These are phyloP conservation scores for Fistulina hepatica DNA, from an alignment of 1,284 basidiomycete genomes.

Conservation along the genomic window DNA sequence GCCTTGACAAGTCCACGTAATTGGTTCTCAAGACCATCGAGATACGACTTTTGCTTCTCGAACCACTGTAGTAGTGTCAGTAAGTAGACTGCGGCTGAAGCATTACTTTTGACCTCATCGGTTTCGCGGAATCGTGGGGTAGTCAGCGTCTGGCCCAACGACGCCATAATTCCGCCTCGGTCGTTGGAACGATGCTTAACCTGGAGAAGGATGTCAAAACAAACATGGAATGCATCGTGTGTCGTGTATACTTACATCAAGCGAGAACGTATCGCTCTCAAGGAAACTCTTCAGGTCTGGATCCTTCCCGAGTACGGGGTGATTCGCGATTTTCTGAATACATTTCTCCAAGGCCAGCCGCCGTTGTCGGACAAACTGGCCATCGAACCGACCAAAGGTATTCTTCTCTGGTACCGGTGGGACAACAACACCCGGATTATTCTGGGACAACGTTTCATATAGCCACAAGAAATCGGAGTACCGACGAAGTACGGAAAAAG, in stretches of 20 bases:
- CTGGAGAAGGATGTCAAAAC: constrained; percentile 29
- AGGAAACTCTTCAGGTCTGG: constrained; percentile 80
- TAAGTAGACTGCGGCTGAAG: constrained; percentile 1
- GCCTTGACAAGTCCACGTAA: constrained; percentile 79
- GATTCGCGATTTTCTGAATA: constrained; percentile 79
- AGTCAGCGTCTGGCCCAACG: constrained; percentile 66
- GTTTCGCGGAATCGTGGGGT: constrained; percentile 86
- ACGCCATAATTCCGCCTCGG: constrained; percentile 68
- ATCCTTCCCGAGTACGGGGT: constrained; percentile 79
- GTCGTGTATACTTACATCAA: constrained; percentile 74
- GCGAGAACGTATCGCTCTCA: constrained; percentile 75
- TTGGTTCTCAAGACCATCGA: constrained; percentile 86
- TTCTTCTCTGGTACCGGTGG: constrained; percentile 97
- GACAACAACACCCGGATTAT: constrained; percentile 96
- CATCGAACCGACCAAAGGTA: constrained; percentile 81
- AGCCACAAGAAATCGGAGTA: constrained; percentile 98
- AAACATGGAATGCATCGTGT: too few species aligned
- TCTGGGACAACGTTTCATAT: constrained; percentile 78
- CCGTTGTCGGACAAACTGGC: constrained; percentile 79
- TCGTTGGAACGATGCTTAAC: constrained; percentile 77
- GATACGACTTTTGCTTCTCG: constrained; percentile 74
- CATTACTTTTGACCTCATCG: constrained; percentile 56
- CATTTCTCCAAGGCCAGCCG: constrained; percentile 81
- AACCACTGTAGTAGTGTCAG: constrained; percentile 64
- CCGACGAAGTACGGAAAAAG: constrained; percentile 85